phyloP scores from a whole-genome alignment of 768 basidiomycete species.

The Psilocybe azurescens region DNA sequence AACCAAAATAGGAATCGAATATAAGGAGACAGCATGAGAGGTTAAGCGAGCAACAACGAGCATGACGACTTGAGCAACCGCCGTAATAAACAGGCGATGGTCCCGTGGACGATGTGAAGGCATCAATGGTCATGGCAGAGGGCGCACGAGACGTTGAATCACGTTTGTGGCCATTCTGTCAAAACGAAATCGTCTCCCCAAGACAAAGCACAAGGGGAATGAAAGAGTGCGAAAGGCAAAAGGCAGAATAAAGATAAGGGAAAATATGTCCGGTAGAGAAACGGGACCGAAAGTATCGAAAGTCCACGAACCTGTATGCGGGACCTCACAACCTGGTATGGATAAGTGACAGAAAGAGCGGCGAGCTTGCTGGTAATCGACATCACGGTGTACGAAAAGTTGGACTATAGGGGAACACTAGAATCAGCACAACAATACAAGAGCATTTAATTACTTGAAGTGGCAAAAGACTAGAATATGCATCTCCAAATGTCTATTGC shows the following conservation, averaged over 20 bases:
- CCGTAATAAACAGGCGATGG: neutral
- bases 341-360: slow-evolving; percentile 88
- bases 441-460: too few species aligned
- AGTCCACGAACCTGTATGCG: slow-evolving; percentile 77
- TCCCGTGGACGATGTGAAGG: too few species aligned
- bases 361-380: slow-evolving; percentile 89
- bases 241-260: neutral
- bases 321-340: slow-evolving; percentile 96
- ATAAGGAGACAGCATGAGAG: neutral
- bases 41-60: neutral
- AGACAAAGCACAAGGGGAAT: too few species aligned
- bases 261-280: neutral
- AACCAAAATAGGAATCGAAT: neutral
- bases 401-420: slow-evolving; percentile 60
- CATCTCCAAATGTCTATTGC: neutral
- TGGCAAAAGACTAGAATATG: neutral
- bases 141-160: too few species aligned
- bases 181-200: too few species aligned
- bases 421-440: neutral
- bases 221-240: neutral
- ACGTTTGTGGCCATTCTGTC: too few species aligned
- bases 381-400: slow-evolving; percentile 89
- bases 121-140: too few species aligned
- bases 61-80: neutral
- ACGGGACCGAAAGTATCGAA: neutral